Evolutionary conservation across 2,329 filamentous ascomycete species (phyloP).

Genomic region (Cordyceps militaris): DNA sequence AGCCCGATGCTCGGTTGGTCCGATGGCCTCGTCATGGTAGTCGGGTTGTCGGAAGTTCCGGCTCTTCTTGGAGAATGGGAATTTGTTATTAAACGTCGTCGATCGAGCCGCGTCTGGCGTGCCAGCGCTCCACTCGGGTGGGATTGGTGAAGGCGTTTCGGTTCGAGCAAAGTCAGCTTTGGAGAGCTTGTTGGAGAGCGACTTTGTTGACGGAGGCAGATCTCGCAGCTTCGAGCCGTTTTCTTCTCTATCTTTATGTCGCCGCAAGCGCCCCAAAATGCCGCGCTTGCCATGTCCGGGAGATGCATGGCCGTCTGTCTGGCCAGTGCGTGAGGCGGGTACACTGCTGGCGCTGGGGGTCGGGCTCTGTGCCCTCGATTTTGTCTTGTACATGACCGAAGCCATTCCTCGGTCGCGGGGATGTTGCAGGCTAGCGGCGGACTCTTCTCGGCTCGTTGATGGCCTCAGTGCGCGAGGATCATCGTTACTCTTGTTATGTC

Average conservation of each 20-base stretch:
- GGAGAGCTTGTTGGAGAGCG: conserved; percentile 44
- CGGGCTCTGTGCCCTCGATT: conserved; percentile 68
- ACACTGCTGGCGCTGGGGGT: conserved; percentile 67
- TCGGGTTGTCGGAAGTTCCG: conserved; percentile 41
- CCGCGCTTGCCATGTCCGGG: conserved; percentile 48
- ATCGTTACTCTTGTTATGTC: conserved; percentile 65
- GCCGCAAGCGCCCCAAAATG: conserved; percentile 42
- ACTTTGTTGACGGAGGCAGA: conserved; percentile 45
- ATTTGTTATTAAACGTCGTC: conserved; percentile 55
- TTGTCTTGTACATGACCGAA: conserved; percentile 37
- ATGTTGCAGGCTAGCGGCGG: conserved; percentile 40
- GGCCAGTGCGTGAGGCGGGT: conserved; percentile 41
- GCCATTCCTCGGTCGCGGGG: conserved; percentile 48
- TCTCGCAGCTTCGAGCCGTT: conserved; percentile 35
- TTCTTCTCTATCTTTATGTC: conserved; percentile 50
- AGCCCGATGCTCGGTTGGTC: conserved; percentile 51
- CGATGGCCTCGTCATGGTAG: conserved; percentile 51
- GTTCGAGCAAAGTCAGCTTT: conserved; percentile 38
- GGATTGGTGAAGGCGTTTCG: conserved; percentile 29
- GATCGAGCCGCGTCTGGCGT: conserved; percentile 31
- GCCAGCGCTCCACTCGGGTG: conserved; percentile 23
- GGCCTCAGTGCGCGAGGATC: conserved; percentile 61
- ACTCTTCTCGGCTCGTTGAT: conserved; percentile 70
- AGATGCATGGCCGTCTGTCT: conserved; percentile 50
- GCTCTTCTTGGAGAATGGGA: conserved; percentile 53